Base-by-base conservation (phyloP, 169 alveolate genomes). In the Plasmodium adleri region DNA sequence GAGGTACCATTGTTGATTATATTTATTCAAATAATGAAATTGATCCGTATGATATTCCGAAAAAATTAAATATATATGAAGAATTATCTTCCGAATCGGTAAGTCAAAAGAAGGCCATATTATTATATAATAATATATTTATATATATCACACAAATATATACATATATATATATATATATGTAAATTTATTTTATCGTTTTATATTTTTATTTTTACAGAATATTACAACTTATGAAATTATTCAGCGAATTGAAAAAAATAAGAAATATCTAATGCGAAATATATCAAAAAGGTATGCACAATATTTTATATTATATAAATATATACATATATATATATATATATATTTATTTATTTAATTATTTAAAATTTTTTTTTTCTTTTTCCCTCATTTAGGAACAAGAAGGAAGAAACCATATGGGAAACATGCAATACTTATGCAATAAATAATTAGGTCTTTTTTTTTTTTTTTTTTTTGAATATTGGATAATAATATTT, bases 11-110 rank as follows among this genome's bases (percentile, higher is more conserved):
- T 50, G 88, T 90, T 24, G 96, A 94, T 66, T 73, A 72, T 24
- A 76, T 72, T 50, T 92, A 92, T 58, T 88, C 92, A 43, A 83
- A 68, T 24, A 68, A 74, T 49, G 88, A 66, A 52, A 50, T 88
- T 39, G 94, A 94, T 32, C 95, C 95, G 13, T 89, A 92, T 47
- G 64, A 91, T 45, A 87, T 91, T 10, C 94, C 95, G 58, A 89
- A 88, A 67, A 83, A 92, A 24, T 32, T 92, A 62, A 93, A 93
- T 9, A 94, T 94, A 0, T 85, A 32, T 54, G n/a, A 59, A 39
- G 92, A 85, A 64, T 28, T 85, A 15, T 62, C 92, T 22, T 85
- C 92, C 10, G 87, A 71, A 71, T 85, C 92, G 60, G 92, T 85
- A 85, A 59, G 87, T 5, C 47, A 28, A 39, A 8, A 43, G 5